Percentiles rank a stretch among this genome's conserved stretches.
Conservation (phyloP, 2,329 filamentous ascomycete species). For the Dothiorella sarmentorum region DNA sequence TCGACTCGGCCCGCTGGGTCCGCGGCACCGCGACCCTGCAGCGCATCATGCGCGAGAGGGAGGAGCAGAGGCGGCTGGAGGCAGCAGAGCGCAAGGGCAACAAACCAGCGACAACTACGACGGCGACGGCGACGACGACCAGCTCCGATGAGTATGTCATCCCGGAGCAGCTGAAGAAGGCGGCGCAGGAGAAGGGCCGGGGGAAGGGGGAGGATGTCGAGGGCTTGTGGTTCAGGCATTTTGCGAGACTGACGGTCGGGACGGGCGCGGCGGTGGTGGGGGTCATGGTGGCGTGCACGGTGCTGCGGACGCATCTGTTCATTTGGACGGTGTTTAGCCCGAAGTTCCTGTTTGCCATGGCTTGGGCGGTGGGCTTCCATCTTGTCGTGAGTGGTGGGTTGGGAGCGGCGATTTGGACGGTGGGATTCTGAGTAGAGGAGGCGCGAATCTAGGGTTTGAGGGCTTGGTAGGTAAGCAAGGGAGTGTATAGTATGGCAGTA, state of each 20-base stretch:
- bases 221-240: conserved; percentile 41
- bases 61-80: background rate
- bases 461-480: too few relatives aligned
- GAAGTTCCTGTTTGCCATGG: conserved; percentile 89
- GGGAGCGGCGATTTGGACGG: conserved; percentile 30
- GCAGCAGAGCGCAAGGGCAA: background rate
- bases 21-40: conserved; percentile 1
- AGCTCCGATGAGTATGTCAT: background rate
- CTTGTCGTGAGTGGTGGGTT: conserved; percentile 42
- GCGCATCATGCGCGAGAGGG: conserved; percentile 2
- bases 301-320: conserved; percentile 83
- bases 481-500: too few relatives aligned
- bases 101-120: conserved; percentile 21
- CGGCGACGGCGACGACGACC: background rate
- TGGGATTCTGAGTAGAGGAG: background rate
- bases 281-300: conserved; percentile 86
- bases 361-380: conserved; percentile 84
- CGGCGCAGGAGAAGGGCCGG: background rate
- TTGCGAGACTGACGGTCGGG: conserved; percentile 68
- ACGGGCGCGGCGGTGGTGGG: conserved; percentile 61
- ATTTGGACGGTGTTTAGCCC: conserved; percentile 99
- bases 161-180: conserved; percentile 20
- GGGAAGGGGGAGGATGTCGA: background rate
- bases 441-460: too few relatives aligned
- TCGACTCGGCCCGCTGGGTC: conserved; percentile 13